Base-by-base conservation (phyloP, 805 yeast genomes). In the Yarrowia hollandica region DNA sequence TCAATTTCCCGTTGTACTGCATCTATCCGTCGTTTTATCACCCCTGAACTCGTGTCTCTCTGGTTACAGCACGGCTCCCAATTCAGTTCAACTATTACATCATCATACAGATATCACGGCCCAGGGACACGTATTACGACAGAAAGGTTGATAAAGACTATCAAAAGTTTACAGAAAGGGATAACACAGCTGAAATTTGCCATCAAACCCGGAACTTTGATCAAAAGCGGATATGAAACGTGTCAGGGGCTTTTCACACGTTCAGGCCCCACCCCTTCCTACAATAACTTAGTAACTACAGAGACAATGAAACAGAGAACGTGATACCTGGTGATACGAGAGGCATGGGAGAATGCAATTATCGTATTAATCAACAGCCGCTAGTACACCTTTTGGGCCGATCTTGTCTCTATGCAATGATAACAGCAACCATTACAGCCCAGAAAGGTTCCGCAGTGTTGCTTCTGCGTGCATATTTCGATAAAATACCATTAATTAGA, bases 41-140 rank as follows among this genome's bases (percentile, higher is more conserved):
- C 31, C 31, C 31, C 46, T 41, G 46, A 16, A 25, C 21, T 10
- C 16, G 30, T 3, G 5, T 15, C 9, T 4, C 11, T 6, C 14
- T 15, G 15, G 12, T 25, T 18, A 12, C 48, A 8, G 23, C 5
- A 41, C 48, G 46, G 46, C 44, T n/a, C 48, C 16, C 22, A 25
- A 41, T 25, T 14, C 31, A 11, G 46, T 41, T 25, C 15, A 25
- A 14, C 31, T 23, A 26, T 41, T 41, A 41, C 48, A 41, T 41
- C 48, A 41, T 41, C 48, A 26, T 41, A 41, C 48, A 41, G 33
- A 16, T 25, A 7, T 18, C 48, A 41, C 21, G 22, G 33, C 8
- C 44, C 48, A 41, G 48, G 33, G 31, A 25, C 31, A 41, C 48
- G 48, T 41, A 41, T 26, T 12, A 18, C 46, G 33, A 25, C 48